Evolutionary conservation across 345 rosid species (phyloP), one percentile per base, ranked within the genome.

Genomic region (Gossypium ekmanianum): DNA sequence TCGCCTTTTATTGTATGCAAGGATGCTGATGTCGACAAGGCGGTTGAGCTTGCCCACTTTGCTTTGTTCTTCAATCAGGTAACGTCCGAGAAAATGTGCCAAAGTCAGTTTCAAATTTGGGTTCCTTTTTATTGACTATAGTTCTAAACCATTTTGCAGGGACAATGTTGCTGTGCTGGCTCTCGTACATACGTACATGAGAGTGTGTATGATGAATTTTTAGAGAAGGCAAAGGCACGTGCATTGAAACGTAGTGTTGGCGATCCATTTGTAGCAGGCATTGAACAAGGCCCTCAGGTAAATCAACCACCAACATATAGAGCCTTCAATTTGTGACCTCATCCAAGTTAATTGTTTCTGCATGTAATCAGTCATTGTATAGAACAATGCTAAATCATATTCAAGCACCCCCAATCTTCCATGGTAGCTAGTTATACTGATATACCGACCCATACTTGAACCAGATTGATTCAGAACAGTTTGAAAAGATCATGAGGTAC

Each of bases 261-360:
- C 52, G 94, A 90, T 62, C 94, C 94, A 1, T 90, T 90, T 84
- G 82, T 76, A 79, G 64, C 14, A 1, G 91, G 89, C 41, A 81
- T 81, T 6, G 88, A 90, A 76, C 94, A 90, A 88, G 94, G 94
- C 11, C 94, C 94, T 61, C 94, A 90, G 94, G 94, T 88, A 79
- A 75, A 72, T 41, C 8, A 18, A 29, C n/a, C n/a, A 64, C 54
- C 45, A 4, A 17, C 20, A 16, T 52, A 17, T 52, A 52, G 55
- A 51, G 55, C 18, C 18, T 16, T 52, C 57, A 52, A 52, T 16
- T 17, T 52, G 57, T 52, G 7, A 52, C 57, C 18, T 52, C 57
- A 52, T 52, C 18, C 10, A 16, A 14, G 9, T 17, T 17, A 52
- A 6, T 17, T 52, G 57, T 52, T 52, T 17, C 57, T 52, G 57